Evolutionary conservation across 2,329 filamentous ascomycete species (phyloP).

Genomic region (Epichloe bromicola): DNA sequence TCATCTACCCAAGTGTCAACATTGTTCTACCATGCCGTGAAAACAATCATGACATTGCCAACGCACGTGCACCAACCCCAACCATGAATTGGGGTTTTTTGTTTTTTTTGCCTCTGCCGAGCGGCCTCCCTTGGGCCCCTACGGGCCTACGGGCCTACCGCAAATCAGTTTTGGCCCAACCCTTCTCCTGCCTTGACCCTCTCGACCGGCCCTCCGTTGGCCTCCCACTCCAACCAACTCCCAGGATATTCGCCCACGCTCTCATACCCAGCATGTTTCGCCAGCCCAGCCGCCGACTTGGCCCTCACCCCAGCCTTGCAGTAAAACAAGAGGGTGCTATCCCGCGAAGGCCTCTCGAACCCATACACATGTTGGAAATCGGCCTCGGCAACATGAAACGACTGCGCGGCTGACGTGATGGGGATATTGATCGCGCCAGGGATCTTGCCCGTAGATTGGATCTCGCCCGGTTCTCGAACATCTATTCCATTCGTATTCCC

Average conservation of each 20-base stretch:
- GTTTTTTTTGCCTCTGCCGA: background rate
- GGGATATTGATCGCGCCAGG: conserved; percentile 76
- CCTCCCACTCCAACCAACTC: conserved; percentile 73
- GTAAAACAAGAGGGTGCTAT: conserved; percentile 64
- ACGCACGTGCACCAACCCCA: too few species aligned
- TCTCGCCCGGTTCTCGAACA: conserved; percentile 60
- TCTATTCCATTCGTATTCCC: conserved; percentile 29
- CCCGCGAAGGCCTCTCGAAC: conserved; percentile 50
- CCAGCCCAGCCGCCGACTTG: conserved; percentile 62
- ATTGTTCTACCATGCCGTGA: background rate
- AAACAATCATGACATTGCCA: too few species aligned
- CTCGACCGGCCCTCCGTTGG: conserved; percentile 48
- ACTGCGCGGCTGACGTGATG: conserved; percentile 62
- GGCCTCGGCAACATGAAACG: conserved; percentile 58
- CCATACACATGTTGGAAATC: conserved; percentile 80
- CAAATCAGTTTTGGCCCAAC: background rate
- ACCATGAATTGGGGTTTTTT: too few species aligned
- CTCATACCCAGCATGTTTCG: conserved; percentile 61
- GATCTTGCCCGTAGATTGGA: conserved; percentile 53
- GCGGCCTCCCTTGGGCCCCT: too few species aligned
- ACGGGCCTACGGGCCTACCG: too few species aligned
- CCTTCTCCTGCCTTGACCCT: conserved; percentile 10
- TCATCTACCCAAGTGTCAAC: background rate
- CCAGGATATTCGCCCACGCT: conserved; percentile 60
- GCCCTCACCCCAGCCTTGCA: conserved; percentile 87